Evolutionary conservation across 1,284 basidiomycete species (phyloP).

Genomic region (Fomitopsis schrenkii): DNA sequence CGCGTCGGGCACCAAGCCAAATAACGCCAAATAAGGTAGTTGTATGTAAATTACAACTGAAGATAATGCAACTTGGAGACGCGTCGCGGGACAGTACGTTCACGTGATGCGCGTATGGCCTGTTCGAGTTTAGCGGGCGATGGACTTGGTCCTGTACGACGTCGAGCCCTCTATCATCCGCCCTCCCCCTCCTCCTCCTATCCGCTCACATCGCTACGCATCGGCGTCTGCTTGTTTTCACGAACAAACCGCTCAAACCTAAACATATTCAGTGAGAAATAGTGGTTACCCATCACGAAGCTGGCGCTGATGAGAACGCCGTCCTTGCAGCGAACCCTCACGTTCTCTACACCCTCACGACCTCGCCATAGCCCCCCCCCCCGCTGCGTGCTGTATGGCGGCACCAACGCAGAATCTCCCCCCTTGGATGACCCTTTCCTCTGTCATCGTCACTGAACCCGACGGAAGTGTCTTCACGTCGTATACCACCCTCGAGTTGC

Average conservation of each 20-base stretch:
- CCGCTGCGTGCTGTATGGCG: conserved; percentile 35
- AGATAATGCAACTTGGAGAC: too few species aligned
- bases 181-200: conserved; percentile 1
- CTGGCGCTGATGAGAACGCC: conserved; percentile 1
- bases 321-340: conserved; percentile 15
- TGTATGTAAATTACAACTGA: not conserved
- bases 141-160: not conserved
- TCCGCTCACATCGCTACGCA: not conserved
- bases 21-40: not conserved
- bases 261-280: not conserved
- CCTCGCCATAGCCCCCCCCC: conserved; percentile 11
- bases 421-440: conserved; percentile 58
- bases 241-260: not conserved
- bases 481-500: conserved; percentile 49
- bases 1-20: not conserved
- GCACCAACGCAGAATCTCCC: conserved; percentile 59
- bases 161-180: conserved; percentile 4
- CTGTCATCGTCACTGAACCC: conserved; percentile 44
- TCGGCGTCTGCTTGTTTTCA: not conserved
- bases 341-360: conserved; percentile 27
- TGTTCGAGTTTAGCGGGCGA: not conserved
- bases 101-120: not conserved
- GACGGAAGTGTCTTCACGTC: conserved; percentile 49
- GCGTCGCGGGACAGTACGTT: not conserved
- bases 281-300: not conserved